Conservation (phyloP, 345 rosid species). For the Salix arbutifolia region DNA sequence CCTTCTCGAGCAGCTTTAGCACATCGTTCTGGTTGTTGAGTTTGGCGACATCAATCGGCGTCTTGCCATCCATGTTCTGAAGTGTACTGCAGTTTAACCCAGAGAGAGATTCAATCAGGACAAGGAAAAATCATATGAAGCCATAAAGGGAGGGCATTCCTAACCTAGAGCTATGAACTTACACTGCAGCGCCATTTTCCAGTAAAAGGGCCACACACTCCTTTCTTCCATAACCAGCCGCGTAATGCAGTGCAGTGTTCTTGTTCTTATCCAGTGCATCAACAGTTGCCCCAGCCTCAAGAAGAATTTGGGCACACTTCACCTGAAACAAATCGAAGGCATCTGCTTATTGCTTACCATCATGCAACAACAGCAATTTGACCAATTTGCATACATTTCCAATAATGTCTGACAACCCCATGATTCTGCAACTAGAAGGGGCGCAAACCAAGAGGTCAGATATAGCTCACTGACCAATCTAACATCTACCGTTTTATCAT, state of each 20-base stretch:
- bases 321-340: constrained; percentile 38
- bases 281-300: constrained; percentile 85
- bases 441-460: neutral
- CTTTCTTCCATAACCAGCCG: constrained; percentile 96
- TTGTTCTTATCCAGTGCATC: constrained; percentile 94
- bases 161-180: constrained; percentile 30
- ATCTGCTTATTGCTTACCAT: neutral
- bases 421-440: neutral
- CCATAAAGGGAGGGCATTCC: neutral
- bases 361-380: too few species aligned
- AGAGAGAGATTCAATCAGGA: neutral
- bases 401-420: neutral
- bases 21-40: constrained; percentile 89
- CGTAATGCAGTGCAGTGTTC: constrained; percentile 94
- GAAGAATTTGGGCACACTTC: constrained; percentile 78
- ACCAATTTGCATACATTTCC: neutral
- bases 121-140: neutral
- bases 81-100: constrained; percentile 53
- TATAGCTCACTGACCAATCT: neutral
- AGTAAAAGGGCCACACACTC: constrained; percentile 90
- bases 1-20: constrained; percentile 89
- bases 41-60: constrained; percentile 93
- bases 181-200: constrained; percentile 96
- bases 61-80: constrained; percentile 95
- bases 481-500: neutral